Evolutionary conservation across 371 early-diverging fungal genomes (phyloP).

Genomic region (Sporodiniella umbellata): DNA sequence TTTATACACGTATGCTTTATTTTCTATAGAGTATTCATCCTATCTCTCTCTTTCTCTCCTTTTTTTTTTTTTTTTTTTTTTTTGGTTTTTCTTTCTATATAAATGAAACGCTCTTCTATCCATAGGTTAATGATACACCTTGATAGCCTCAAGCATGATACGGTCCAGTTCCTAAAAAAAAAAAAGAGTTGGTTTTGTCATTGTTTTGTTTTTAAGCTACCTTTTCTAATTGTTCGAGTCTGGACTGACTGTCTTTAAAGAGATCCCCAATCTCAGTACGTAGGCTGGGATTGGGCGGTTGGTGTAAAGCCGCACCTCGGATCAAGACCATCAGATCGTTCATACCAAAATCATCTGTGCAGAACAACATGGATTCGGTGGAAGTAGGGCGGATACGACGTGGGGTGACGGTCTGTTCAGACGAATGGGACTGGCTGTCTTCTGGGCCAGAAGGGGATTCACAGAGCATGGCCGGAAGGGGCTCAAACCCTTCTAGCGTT

Average conservation of each 20-base stretch:
- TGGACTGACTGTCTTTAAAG: slow-evolving; percentile 32
- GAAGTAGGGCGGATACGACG: slow-evolving; percentile 7
- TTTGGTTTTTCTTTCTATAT: too few species aligned
- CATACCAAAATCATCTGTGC: slow-evolving; percentile 46
- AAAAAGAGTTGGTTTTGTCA: not conserved
- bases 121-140: slow-evolving; percentile 19
- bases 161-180: slow-evolving; percentile 33
- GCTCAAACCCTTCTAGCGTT: slow-evolving; percentile 11
- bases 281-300: slow-evolving; percentile 3
- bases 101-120: too few species aligned
- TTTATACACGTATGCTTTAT: slow-evolving; percentile 4
- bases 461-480: slow-evolving; percentile 5
- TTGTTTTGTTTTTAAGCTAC: slow-evolving; percentile 27
- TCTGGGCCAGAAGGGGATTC: slow-evolving; percentile 4
- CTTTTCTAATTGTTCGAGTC: slow-evolving; percentile 47
- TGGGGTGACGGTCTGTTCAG: slow-evolving; percentile 3
- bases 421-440: slow-evolving; percentile 12
- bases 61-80: not conserved
- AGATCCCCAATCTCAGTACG: slow-evolving; percentile 38
- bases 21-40: too few species aligned
- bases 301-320: slow-evolving; percentile 31
- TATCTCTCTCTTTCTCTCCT: too few species aligned
- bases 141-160: slow-evolving; percentile 33
- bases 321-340: slow-evolving; percentile 50
- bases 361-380: slow-evolving; percentile 38